Percentiles rank a stretch among this genome's conserved stretches.
These are phyloP conservation scores for Leccinellum luteum DNA, from an alignment of 768 basidiomycete genomes.

Conservation along the genomic window DNA sequence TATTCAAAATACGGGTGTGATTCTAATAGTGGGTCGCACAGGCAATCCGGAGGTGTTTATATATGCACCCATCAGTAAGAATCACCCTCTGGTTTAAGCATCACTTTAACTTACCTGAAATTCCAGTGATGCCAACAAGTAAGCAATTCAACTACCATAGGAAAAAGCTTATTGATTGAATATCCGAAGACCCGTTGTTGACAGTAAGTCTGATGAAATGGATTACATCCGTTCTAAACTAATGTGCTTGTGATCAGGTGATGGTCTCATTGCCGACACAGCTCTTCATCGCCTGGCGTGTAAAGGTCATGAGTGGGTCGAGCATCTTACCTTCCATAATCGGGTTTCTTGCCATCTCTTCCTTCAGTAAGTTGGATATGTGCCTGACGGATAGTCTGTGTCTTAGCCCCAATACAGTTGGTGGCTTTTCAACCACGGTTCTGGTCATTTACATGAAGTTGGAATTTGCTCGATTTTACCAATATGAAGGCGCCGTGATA, in stretches of 20 bases:
- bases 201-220: conserved; percentile 33
- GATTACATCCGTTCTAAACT: background rate
- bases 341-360: background rate
- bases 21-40: conserved; percentile 27
- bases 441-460: conserved; percentile 29
- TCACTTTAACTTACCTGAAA: conserved; percentile 18
- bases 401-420: conserved; percentile 21
- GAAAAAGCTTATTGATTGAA: background rate
- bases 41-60: conserved; percentile 7
- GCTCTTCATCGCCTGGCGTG: conserved; percentile 46
- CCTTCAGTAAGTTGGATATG: conserved; percentile 8
- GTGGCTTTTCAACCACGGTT: conserved; percentile 34
- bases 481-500: conserved; percentile 34
- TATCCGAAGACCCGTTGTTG: conserved; percentile 40
- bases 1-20: background rate
- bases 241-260: conserved; percentile 30
- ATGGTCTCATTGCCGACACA: conserved; percentile 45
- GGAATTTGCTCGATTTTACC: conserved; percentile 33
- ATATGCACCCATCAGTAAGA: conserved; percentile 1
- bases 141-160: background rate
- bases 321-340: conserved; percentile 27
- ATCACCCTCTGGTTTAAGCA: background rate
- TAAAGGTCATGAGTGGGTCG: conserved; percentile 35
- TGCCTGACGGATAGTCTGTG: too few relatives aligned
- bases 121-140: conserved; percentile 14